Evolutionary conservation across 2,329 filamentous ascomycete species (phyloP), one percentile per base, ranked within the genome.

Genomic region (Aspergillus sp.): DNA sequence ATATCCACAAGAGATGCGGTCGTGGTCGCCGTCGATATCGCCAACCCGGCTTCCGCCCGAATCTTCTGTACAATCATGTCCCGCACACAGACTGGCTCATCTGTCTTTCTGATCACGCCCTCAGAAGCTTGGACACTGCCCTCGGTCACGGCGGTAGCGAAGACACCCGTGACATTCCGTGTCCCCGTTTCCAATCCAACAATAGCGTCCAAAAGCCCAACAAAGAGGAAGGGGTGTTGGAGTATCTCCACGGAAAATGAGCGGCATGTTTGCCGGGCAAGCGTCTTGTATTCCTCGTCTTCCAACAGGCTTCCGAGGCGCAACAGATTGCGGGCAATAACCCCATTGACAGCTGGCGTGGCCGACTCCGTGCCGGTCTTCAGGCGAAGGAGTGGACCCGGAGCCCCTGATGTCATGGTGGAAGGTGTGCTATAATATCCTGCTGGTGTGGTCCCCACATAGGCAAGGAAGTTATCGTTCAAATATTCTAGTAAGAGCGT

Each of bases 291-390:
- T 2, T 76, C 75, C 2, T 86, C 78, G 64, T 91, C 87, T 50
- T 86, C 84, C 0, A 96, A 81, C 1, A 96, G 74, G 5, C 84
- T 83, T 11, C 86, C 86, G 3, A 98, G 84, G 0, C 91, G 88
- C 77, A 95, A 90, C n/a, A 98, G 81, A 71, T 98, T 98, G 15
- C 86, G 84, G 0, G 91, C 90, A n/a, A 90, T 90, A 5, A 94
- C 85, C 41, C 91, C 92, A 72, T 99, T 99, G 54, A 91, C 90
- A 0, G 92, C 95, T 0, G 95, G 95, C 62, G 95, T 89, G 1
- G 92, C 89, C 5, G 91, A 91, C 75, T 99, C 95, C 84, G 97
- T 97, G 65, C 92, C 95, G 64, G 96, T 92, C 77, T 99, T 99
- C 53, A 97, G 84, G 23, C 94, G 89, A 62, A 98, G 85, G 61